Conservation (phyloP, 2,329 filamentous ascomycete species). For the Didymella lethalis region DNA sequence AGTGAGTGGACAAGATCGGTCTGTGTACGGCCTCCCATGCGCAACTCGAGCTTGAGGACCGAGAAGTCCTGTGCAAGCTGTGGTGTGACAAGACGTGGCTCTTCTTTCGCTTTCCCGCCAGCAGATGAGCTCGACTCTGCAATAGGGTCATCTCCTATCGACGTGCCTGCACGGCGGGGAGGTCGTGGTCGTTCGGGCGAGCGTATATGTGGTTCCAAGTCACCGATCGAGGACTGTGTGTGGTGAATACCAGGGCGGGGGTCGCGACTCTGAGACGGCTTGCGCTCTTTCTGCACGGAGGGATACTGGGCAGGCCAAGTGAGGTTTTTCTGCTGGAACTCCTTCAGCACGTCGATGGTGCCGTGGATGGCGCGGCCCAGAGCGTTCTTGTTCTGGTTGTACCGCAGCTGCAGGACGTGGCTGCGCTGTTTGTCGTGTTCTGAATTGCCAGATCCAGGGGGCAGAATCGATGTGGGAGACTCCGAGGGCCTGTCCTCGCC, state of each 20-base stretch:
- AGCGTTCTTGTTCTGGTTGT: slow-evolving; percentile 88
- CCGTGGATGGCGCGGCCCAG: slow-evolving; percentile 88
- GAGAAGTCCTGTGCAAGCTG: slow-evolving; percentile 97
- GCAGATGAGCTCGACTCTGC: slow-evolving; percentile 77
- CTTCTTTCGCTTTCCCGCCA: slow-evolving; percentile 67
- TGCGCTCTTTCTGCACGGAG: slow-evolving; percentile 69
- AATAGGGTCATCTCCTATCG: slow-evolving; percentile 63
- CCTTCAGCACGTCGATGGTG: slow-evolving; percentile 83
- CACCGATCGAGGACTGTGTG: slow-evolving; percentile 66
- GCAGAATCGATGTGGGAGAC: slow-evolving; percentile 60
- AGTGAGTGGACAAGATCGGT: slow-evolving; percentile 92
- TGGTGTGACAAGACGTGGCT: slow-evolving; percentile 86
- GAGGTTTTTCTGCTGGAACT: slow-evolving; percentile 86
- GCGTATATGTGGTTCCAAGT: slow-evolving; percentile 52
- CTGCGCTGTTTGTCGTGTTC: slow-evolving; percentile 74
- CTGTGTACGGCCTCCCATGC: slow-evolving; percentile 85
- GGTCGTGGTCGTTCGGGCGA: slow-evolving; percentile 58
- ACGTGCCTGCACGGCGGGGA: slow-evolving; percentile 76
- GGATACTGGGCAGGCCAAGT: slow-evolving; percentile 96
- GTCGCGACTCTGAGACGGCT: slow-evolving; percentile 54
- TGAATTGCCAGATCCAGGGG: slow-evolving; percentile 58
- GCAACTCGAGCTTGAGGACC: slow-evolving; percentile 91
- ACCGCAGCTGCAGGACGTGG: slow-evolving; percentile 91
- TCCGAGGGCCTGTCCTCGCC: slow-evolving; percentile 66
- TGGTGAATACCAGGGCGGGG: slow-evolving; percentile 70